These are phyloP conservation scores for Plenodomus tracheiphilus DNA, from an alignment of 2,329 filamentous ascomycete species.

Conservation along the genomic window DNA sequence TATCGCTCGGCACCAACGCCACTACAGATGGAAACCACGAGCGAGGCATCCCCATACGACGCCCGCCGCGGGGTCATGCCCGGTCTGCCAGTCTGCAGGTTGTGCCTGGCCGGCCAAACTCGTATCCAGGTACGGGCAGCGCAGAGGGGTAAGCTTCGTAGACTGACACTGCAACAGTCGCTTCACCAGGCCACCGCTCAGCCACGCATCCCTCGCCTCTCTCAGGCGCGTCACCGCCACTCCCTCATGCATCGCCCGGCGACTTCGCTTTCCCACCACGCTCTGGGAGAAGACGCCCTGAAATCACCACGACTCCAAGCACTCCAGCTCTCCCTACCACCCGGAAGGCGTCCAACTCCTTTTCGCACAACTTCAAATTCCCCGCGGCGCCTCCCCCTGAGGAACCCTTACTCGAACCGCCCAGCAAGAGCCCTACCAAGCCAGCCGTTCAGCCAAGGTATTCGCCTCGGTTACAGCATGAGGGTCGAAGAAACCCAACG, in stretches of 20 bases:
- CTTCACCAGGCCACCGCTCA: conserved; percentile 36
- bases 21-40: conserved; percentile 37
- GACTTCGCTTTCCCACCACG: conserved; percentile 38
- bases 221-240: conserved; percentile 42
- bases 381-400: conserved; percentile 49
- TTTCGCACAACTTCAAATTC: conserved; percentile 60
- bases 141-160: background rate
- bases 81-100: conserved; percentile 84
- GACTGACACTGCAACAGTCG: conserved; percentile 29
- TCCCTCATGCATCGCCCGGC: conserved; percentile 24
- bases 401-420: conserved; percentile 33
- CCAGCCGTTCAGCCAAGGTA: conserved; percentile 36
- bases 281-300: conserved; percentile 32
- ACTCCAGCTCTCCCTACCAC: conserved; percentile 46
- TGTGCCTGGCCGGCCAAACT: conserved; percentile 50
- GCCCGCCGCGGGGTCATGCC: conserved; percentile 67
- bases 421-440: conserved; percentile 39
- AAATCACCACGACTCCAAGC: conserved; percentile 43
- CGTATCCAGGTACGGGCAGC: conserved; percentile 34
- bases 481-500: conserved; percentile 13
- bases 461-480: conserved; percentile 26
- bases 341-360: conserved; percentile 46
- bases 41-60: conserved; percentile 34
- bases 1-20: conserved; percentile 52
- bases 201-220: conserved; percentile 49